These are phyloP conservation scores for Entomortierella lignicola DNA, from an alignment of 192 early-diverging fungal genomes.

Conservation along the genomic window DNA sequence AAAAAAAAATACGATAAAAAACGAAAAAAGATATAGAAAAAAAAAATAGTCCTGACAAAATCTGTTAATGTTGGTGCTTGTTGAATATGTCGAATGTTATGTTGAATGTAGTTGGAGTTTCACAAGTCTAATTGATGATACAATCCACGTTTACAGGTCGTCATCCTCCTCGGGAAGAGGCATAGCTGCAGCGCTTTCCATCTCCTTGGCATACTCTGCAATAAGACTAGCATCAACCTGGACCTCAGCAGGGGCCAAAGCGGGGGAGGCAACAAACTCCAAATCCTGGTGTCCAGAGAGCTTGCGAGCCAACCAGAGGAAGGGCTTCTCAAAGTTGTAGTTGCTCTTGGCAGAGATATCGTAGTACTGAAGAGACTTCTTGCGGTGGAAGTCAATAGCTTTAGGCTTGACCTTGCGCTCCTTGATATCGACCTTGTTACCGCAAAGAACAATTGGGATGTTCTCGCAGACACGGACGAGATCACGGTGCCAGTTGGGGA, in stretches of 20 bases:
- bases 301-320: slow-evolving; percentile 99
- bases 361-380: slow-evolving; percentile 99
- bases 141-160: slow-evolving; percentile 37
- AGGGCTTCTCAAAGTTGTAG: slow-evolving; percentile 99
- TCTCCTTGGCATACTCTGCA: slow-evolving; percentile 83
- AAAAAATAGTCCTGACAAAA: not conserved
- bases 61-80: not conserved
- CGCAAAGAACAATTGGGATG: slow-evolving; percentile 99
- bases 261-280: slow-evolving; percentile 97
- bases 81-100: not conserved
- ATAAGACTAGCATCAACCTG: slow-evolving; percentile 82
- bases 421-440: slow-evolving; percentile 99
- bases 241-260: slow-evolving; percentile 95
- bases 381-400: slow-evolving; percentile 99
- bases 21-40: not conserved
- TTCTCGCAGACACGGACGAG: slow-evolving; percentile 99
- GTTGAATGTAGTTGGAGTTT: not conserved
- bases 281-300: slow-evolving; percentile 93
- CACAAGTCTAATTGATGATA: not conserved
- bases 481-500: slow-evolving; percentile 99
- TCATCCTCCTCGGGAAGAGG: slow-evolving; percentile 84
- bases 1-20: not conserved
- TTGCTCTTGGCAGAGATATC: slow-evolving; percentile 99
- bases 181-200: slow-evolving; percentile 78
- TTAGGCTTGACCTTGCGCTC: slow-evolving; percentile 99